Evolutionary conservation across 73 alveolate genomes (phyloP).

Genomic region (Tetrahymena malaccensis): DNA sequence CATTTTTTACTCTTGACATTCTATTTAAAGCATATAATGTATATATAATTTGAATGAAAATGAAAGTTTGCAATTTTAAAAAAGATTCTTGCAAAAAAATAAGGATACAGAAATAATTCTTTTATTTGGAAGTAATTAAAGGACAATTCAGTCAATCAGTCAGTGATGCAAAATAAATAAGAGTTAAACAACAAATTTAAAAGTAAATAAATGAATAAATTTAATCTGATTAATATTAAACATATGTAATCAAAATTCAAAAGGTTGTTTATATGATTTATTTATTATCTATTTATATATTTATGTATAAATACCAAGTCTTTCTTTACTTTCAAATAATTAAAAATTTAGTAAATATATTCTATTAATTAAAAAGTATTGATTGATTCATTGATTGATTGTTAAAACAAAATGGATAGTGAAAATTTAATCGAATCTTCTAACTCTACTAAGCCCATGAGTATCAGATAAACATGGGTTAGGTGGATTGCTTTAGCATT

Average conservation of each 20-base stretch:
- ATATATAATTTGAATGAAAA: too few species aligned
- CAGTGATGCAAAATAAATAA: too few species aligned
- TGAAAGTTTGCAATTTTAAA: too few species aligned
- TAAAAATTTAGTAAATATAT: too few species aligned
- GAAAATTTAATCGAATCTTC: not conserved
- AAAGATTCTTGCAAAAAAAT: not conserved
- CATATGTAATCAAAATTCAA: not conserved
- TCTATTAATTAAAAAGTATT: not conserved
- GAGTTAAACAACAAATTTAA: not conserved
- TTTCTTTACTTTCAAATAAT: too few species aligned
- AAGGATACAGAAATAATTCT: not conserved
- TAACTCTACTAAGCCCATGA: not conserved
- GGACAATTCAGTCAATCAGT: too few species aligned
- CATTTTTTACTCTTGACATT: too few species aligned
- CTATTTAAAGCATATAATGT: too few species aligned
- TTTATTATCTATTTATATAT: too few species aligned
- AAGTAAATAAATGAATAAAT: not conserved
- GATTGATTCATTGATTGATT: not conserved
- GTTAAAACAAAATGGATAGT: not conserved
- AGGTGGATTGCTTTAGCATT: constrained; percentile 29
- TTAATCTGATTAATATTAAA: not conserved
- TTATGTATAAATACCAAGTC: not conserved
- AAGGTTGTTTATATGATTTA: not conserved
- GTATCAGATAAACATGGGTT: constrained; percentile 16
- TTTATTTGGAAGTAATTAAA: too few species aligned